Conservation (phyloP, 1,284 basidiomycete species). For the Fomes fomentarius region DNA sequence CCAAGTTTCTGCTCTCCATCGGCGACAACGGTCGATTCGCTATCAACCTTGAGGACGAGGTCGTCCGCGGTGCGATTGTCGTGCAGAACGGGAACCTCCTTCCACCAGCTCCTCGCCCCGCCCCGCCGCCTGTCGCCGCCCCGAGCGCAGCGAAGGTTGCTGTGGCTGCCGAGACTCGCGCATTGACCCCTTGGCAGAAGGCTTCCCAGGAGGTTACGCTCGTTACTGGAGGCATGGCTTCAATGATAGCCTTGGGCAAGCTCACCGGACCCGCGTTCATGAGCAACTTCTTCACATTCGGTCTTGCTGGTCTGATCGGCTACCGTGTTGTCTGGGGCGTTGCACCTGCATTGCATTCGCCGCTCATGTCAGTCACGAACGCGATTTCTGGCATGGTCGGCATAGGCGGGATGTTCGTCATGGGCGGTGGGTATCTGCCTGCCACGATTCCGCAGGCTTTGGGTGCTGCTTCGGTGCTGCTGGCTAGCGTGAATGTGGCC, state of each 20-base stretch:
- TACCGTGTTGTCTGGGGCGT: constrained; percentile 90
- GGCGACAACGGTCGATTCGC: constrained; percentile 59
- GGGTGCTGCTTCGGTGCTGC: constrained; percentile 78
- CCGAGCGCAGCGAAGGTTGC: constrained; percentile 54
- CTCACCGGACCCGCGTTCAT: constrained; percentile 79
- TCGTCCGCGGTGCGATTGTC: constrained; percentile 79
- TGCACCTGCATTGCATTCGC: constrained; percentile 81
- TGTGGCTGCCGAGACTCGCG: constrained; percentile 52
- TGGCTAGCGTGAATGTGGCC: constrained; percentile 84
- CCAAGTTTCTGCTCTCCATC: constrained; percentile 84
- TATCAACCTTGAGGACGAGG: constrained; percentile 80
- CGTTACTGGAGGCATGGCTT: constrained; percentile 76
- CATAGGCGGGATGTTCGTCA: constrained; percentile 83
- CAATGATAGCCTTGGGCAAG: constrained; percentile 74
- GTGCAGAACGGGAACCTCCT: constrained; percentile 70
- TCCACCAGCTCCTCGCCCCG: constrained; percentile 65
- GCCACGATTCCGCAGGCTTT: constrained; percentile 78
- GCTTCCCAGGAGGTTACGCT: constrained; percentile 70
- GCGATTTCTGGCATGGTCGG: constrained; percentile 85
- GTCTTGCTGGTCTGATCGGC: constrained; percentile 79
- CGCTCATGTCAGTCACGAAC: constrained; percentile 85
- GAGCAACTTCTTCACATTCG: constrained; percentile 85
- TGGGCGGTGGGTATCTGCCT: constrained; percentile 86
- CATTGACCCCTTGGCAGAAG: constrained; percentile 85
- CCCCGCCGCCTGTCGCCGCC: constrained; percentile 58